Percentiles rank a stretch among this genome's conserved stretches.
phyloP scores from a whole-genome alignment of 2,329 filamentous ascomycete species.

The Colletotrichum sidae region DNA sequence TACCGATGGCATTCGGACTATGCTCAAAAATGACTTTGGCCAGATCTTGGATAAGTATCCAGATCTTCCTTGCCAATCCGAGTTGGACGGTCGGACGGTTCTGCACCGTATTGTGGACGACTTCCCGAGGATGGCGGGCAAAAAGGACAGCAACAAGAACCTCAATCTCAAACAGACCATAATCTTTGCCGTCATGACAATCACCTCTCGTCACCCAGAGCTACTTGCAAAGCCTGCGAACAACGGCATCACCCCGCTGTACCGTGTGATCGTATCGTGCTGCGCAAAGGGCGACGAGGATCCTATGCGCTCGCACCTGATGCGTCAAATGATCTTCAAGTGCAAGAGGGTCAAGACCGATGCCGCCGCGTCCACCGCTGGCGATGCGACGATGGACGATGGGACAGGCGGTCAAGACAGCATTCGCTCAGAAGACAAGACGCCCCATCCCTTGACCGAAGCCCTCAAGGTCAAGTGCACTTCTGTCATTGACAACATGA shows the following conservation, averaged over 20 bases:
- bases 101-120: conserved; percentile 8
- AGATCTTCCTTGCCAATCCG: background rate
- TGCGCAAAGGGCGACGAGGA: background rate
- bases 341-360: conserved; percentile 3
- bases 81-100: conserved; percentile 1
- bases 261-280: conserved; percentile 1
- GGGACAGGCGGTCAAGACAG: background rate
- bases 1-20: background rate
- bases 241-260: conserved; percentile 20
- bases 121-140: background rate
- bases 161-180: background rate
- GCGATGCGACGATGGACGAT: background rate
- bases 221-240: conserved; percentile 7
- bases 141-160: background rate
- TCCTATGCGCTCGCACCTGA: background rate
- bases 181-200: conserved; percentile 1
- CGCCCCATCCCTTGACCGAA: background rate
- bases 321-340: conserved; percentile 5
- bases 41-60: conserved; percentile 5
- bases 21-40: background rate
- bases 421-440: background rate
- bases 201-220: conserved; percentile 9
- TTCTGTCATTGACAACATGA: background rate
- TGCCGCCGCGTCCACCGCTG: background rate
- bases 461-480: background rate